Conservation (phyloP, 768 basidiomycete genomes). For the Mrakia blollopis region DNA sequence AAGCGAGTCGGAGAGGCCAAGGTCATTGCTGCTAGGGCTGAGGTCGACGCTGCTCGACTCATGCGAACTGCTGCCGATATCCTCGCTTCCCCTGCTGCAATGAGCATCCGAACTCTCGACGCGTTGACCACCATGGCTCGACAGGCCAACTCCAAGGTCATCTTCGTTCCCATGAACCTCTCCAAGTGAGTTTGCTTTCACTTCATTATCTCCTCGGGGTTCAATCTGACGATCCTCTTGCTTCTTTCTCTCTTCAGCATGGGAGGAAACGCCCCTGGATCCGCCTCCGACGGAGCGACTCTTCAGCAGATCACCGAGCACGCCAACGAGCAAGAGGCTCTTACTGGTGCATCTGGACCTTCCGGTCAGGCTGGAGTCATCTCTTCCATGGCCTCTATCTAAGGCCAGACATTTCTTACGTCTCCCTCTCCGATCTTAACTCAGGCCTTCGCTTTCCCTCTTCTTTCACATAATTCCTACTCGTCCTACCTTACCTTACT, state of each 20-base stretch:
- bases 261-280: constrained; percentile 3
- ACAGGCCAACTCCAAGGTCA: constrained; percentile 77
- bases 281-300: not conserved
- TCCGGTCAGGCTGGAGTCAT: constrained; percentile 8
- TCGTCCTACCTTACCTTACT: no score
- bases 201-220: not conserved
- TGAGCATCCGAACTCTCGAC: constrained; percentile 97
- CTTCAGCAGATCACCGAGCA: constrained; percentile 54
- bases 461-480: not conserved
- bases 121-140: constrained; percentile 94
- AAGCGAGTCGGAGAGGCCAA: constrained; percentile 96
- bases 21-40: constrained; percentile 90
- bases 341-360: constrained; percentile 50
- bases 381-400: constrained; percentile 17
- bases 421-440: not conserved
- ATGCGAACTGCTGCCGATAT: constrained; percentile 54
- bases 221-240: not conserved
- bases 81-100: constrained; percentile 86
- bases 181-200: not conserved
- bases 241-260: constrained; percentile 6
- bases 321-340: constrained; percentile 56
- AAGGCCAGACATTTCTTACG: not conserved
- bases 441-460: no score
- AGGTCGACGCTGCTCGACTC: constrained; percentile 60
- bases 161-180: constrained; percentile 52